Base-by-base conservation (phyloP, 2,329 filamentous ascomycete species). In the Boeremia exigua region DNA sequence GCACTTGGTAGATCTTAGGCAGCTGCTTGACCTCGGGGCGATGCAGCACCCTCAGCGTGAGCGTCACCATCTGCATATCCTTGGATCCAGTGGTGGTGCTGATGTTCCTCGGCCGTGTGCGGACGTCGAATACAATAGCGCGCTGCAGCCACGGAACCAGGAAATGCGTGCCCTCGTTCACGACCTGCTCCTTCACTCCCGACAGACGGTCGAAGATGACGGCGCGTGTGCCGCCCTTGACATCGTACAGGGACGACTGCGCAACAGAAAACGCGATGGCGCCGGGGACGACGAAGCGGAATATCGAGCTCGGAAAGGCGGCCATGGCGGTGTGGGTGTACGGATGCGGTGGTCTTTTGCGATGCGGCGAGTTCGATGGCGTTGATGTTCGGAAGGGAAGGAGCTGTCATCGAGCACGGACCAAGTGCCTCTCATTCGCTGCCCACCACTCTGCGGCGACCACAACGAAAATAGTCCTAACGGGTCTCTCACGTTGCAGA, bases 41-140 rank as follows among this genome's bases (percentile, higher is more conserved):
- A 81, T 98, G 94, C 77, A 99, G 80, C 63, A 99, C 95, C 78
- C 95, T 86, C 75, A 99, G 84, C 49, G 95, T 99, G 84, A 99
- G 85, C 84, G 92, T 97, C 73, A 99, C 95, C 95, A 99, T 99
- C 83, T 99, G 95, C 84, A 99, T 80, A 81, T 99, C 95, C 86
- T 99, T 99, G 85, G 89, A 94, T 56, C 95, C 95, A 11, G 95
- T 99, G 23, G 95, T 99, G 27, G 95, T 99, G 65, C 90, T 91
- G 76, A 99, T 98, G 78, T 96, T 98, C 75, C 95, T 86, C 59
- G 95, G 95, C 85, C 96, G 96, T 54, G 96, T 99, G 62, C 95
- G 89, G 65, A 99, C 95, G 81, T 99, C 95, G 77, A 96, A 99
- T 76, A 96, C 84, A 80, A 99, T 92, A 69, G 89, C 91, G 79